phyloP scores from a whole-genome alignment of 1,284 basidiomycete genomes.

The Schizophyllum commune region DNA sequence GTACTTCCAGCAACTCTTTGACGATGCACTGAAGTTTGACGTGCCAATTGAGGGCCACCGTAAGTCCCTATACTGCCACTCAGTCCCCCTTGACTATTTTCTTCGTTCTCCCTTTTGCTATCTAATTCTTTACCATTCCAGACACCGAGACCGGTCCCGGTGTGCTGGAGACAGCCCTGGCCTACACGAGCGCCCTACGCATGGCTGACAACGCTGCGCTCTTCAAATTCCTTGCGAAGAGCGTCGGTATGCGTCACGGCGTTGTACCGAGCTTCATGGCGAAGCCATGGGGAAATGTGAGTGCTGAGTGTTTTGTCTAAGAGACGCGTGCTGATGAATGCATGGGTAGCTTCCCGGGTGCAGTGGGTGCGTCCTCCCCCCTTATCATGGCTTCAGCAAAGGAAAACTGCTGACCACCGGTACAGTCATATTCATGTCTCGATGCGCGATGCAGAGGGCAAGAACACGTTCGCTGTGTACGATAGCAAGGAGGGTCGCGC shows the following conservation, averaged over 20 bases:
- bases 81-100: neutral
- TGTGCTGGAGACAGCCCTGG: constrained; percentile 91
- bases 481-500: constrained; percentile 52
- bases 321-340: neutral
- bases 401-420: neutral
- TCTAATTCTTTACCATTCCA: constrained; percentile 21
- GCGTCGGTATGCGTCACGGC: constrained; percentile 82
- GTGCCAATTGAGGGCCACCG: constrained; percentile 90
- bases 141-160: constrained; percentile 95
- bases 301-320: constrained; percentile 16
- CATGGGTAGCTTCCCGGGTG: constrained; percentile 73
- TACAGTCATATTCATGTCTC: constrained; percentile 88
- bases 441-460: constrained; percentile 60
- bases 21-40: constrained; percentile 67
- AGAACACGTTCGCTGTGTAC: constrained; percentile 73
- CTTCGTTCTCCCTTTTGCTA: neutral
- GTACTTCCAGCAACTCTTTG: constrained; percentile 88
- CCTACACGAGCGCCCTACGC: constrained; percentile 75
- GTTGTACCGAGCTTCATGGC: constrained; percentile 97
- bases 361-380: constrained; percentile 58
- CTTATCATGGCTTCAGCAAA: neutral
- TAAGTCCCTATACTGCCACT: constrained; percentile 31
- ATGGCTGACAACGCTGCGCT: constrained; percentile 95
- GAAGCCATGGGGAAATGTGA: constrained; percentile 87
- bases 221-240: constrained; percentile 92